A percentile compares a stretch with the other conserved stretches of the same genome.
phyloP scores from a whole-genome alignment of 176 grass and related monocot species.

The Secale cereale region DNA sequence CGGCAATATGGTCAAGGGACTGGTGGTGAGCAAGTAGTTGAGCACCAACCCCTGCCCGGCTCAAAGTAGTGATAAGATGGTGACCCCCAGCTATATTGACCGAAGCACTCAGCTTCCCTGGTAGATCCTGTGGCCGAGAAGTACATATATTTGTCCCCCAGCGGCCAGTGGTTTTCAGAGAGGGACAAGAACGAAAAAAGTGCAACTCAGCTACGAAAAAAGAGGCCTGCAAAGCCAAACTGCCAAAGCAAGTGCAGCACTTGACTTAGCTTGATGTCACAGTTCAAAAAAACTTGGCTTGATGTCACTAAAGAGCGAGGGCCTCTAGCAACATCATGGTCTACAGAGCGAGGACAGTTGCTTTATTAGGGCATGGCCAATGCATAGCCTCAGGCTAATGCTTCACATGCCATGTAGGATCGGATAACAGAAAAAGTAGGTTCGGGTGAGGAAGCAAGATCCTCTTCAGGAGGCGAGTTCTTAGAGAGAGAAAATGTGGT shows the following conservation, averaged over 20 bases:
- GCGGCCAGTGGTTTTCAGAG: background rate
- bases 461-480: too few relatives aligned
- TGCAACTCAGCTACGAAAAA: background rate
- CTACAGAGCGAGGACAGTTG: too few relatives aligned
- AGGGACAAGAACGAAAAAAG: constrained; percentile 16
- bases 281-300: background rate
- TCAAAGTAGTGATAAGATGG: constrained; percentile 40
- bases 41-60: constrained; percentile 14
- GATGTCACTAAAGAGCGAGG: too few relatives aligned
- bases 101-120: background rate
- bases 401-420: too few relatives aligned
- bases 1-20: constrained; percentile 30
- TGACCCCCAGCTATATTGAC: constrained; percentile 26
- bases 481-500: too few relatives aligned
- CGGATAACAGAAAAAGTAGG: too few relatives aligned
- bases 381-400: too few relatives aligned
- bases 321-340: too few relatives aligned
- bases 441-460: too few relatives aligned
- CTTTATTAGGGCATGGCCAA: too few relatives aligned
- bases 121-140: constrained; percentile 31
- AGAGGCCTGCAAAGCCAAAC: background rate
- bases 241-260: background rate
- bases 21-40: constrained; percentile 11
- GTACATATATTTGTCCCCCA: constrained; percentile 11
- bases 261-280: constrained; percentile 11